Percentiles rank a stretch among this genome's conserved stretches.
Conservation (phyloP, 1,284 basidiomycete genomes). For the Fomitopsis schrenkii region DNA sequence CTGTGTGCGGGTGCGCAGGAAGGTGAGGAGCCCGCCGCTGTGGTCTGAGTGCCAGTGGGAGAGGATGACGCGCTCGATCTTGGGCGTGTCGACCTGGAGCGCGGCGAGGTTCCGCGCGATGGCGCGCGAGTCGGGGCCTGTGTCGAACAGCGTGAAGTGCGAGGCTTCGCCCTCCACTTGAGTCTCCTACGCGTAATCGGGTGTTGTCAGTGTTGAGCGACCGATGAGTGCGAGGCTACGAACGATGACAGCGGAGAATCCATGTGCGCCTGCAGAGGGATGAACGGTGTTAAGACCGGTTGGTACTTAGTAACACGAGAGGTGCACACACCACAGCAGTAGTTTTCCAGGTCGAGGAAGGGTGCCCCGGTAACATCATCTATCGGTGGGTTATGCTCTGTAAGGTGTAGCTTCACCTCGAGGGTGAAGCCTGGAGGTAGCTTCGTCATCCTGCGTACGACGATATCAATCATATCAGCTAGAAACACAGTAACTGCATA, state of each 20-base stretch:
- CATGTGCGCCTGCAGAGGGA: conserved; percentile 66
- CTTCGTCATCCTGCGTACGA: conserved; percentile 59
- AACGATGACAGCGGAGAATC: conserved; percentile 75
- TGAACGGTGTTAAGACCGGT: background rate
- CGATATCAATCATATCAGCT: background rate
- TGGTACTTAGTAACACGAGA: background rate
- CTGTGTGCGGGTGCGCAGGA: conserved; percentile 41
- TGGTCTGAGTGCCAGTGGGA: conserved; percentile 88
- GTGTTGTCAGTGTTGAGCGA: background rate
- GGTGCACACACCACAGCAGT: conserved; percentile 60
- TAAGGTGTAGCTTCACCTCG: conserved; percentile 64
- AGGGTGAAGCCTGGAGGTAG: conserved; percentile 75
- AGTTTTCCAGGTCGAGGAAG: conserved; percentile 67
- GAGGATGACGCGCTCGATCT: conserved; percentile 58
- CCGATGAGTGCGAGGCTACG: conserved; percentile 15
- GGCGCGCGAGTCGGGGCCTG: conserved; percentile 71
- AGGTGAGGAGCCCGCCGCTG: conserved; percentile 68
- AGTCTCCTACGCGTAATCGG: conserved; percentile 43
- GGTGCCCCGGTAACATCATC: conserved; percentile 61
- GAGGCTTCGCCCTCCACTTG: conserved; percentile 38
- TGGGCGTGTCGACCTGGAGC: conserved; percentile 49
- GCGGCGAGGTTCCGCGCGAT: conserved; percentile 67
- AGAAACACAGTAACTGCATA: background rate
- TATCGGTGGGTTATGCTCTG: conserved; percentile 40
- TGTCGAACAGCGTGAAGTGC: conserved; percentile 70